A percentile compares a stretch with the other conserved stretches of the same genome.
These are phyloP conservation scores for Nicotiana paniculata DNA, from an alignment of 257 asterid species.

Conservation along the genomic window DNA sequence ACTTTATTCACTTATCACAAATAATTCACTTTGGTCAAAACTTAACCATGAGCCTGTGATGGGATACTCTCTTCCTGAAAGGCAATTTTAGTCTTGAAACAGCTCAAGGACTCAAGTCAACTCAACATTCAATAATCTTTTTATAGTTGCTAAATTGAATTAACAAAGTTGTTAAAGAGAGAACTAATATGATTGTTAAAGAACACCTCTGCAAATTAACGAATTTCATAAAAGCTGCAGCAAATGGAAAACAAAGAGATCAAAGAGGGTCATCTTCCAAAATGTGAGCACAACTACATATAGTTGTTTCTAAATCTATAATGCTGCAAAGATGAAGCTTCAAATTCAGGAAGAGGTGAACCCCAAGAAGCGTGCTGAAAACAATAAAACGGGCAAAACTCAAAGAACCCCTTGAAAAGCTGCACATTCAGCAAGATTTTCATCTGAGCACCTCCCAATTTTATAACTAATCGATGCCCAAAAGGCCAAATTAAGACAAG, in stretches of 20 bases:
- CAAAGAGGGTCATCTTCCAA: background rate
- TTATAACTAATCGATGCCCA: background rate
- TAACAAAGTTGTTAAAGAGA: background rate
- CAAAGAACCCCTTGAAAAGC: background rate
- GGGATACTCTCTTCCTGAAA: background rate
- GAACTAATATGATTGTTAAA: background rate
- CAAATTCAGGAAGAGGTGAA: background rate
- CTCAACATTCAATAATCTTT: background rate
- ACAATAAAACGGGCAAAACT: background rate
- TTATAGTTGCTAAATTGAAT: background rate
- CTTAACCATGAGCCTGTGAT: background rate
- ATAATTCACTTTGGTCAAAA: background rate
- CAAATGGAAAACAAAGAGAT: background rate
- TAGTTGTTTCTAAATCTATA: background rate
- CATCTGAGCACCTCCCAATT: background rate
- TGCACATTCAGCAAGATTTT: slow-evolving; percentile 13
- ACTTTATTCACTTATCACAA: background rate
- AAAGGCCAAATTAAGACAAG: background rate
- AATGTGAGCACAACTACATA: background rate
- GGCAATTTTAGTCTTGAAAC: background rate
- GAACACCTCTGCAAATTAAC: background rate
- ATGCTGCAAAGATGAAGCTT: background rate
- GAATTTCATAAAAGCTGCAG: background rate
- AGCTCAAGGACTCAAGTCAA: slow-evolving; percentile 8
- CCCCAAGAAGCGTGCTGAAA: background rate